These are phyloP conservation scores for Phycomyces blakesleeanus DNA, from an alignment of 192 early-diverging fungal genomes.

Conservation along the genomic window DNA sequence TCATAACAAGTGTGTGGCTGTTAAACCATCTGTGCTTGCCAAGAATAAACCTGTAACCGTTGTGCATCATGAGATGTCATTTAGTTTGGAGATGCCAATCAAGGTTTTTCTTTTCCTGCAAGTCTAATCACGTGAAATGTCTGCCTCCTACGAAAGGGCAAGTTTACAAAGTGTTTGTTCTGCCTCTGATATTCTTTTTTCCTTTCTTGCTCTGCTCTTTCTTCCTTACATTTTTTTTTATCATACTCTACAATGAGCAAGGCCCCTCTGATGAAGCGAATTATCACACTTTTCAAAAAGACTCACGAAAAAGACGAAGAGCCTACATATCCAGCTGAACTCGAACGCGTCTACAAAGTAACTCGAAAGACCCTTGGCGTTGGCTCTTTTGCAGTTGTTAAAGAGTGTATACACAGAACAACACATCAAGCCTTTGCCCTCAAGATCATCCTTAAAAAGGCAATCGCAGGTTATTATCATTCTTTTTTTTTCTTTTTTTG, in stretches of 20 bases:
- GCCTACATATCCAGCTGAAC: constrained; percentile 21
- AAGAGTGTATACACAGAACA: constrained; percentile 56
- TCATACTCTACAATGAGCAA: constrained; percentile 20
- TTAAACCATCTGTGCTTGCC: too few species aligned
- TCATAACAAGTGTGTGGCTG: too few species aligned
- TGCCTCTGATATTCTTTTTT: neutral
- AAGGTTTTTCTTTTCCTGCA: too few species aligned
- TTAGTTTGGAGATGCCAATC: too few species aligned
- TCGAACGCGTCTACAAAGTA: constrained; percentile 36
- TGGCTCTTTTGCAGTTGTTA: constrained; percentile 62
- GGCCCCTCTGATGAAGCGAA: constrained; percentile 31
- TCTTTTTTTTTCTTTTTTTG: constrained; percentile 11
- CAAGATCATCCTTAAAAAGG: constrained; percentile 71
- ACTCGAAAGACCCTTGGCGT: constrained; percentile 46
- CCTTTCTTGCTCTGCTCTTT: neutral
- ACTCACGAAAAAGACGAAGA: constrained; percentile 33
- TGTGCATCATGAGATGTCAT: too few species aligned
- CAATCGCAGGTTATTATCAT: constrained; percentile 37
- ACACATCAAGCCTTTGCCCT: constrained; percentile 61
- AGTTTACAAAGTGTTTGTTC: neutral
- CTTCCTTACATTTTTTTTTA: neutral
- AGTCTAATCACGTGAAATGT: neutral
- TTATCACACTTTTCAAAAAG: constrained; percentile 39
- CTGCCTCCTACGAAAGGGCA: neutral
- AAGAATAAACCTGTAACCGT: too few species aligned